Percentiles rank a stretch among this genome's conserved stretches.
Evolutionary conservation across 73 alveolate genomes (phyloP).

Genomic region (Paramecium caudatum): DNA sequence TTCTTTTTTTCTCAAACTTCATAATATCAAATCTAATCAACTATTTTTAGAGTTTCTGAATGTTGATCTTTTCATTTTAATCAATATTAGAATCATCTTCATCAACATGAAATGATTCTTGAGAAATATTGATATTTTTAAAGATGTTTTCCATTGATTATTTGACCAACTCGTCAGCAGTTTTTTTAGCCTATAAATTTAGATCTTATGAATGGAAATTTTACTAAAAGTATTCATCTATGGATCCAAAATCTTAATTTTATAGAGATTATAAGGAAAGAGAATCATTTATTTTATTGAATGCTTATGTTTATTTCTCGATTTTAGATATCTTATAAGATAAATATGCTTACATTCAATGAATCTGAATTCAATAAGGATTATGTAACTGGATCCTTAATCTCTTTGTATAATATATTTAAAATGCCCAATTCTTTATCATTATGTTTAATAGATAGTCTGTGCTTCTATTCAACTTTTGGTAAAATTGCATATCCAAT

Average conservation of each 20-base stretch:
- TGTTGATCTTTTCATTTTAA: neutral
- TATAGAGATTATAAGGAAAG: neutral
- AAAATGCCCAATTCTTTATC: conserved; percentile 29
- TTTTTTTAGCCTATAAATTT: neutral
- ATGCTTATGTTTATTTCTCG: conserved; percentile 16
- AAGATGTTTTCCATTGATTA: neutral
- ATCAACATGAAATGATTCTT: neutral
- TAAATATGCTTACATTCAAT: neutral
- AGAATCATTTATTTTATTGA: neutral
- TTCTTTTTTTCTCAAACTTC: conserved; percentile 50
- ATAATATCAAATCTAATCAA: neutral
- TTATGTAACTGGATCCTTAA: conserved; percentile 37
- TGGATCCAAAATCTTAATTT: conserved; percentile 11
- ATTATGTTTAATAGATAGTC: conserved; percentile 1
- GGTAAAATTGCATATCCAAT: conserved; percentile 44
- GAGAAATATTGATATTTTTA: neutral
- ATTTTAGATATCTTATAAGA: conserved; percentile 4
- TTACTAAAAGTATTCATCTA: neutral
- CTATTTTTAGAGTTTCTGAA: conserved; percentile 3
- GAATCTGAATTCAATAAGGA: neutral
- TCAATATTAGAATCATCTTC: neutral
- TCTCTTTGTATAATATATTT: conserved; percentile 8
- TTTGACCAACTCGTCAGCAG: neutral
- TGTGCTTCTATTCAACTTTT: neutral
- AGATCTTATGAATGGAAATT: neutral